phyloP scores from a whole-genome alignment of 192 early-diverging fungal genomes.

The Phycomyces blakesleeanus region DNA sequence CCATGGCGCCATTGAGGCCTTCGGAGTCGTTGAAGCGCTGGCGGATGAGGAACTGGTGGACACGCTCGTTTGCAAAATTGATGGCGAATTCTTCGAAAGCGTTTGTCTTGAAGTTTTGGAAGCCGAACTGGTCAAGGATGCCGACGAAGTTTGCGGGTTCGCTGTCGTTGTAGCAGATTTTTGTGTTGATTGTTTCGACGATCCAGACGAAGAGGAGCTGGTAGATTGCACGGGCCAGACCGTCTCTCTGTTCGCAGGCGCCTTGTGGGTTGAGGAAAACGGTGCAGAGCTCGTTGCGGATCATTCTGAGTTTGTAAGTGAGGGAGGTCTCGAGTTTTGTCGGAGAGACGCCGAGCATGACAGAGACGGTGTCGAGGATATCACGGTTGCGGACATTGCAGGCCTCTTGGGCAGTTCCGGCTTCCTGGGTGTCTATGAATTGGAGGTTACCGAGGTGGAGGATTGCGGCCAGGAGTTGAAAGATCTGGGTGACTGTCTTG shows the following conservation, averaged over 20 bases:
- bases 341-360: conserved; percentile 74
- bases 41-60: conserved; percentile 37
- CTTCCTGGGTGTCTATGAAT: conserved; percentile 61
- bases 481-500: conserved; percentile 75
- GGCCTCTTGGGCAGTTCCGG: conserved; percentile 65
- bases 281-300: conserved; percentile 82
- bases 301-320: conserved; percentile 80
- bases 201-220: conserved; percentile 85
- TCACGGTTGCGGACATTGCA: conserved; percentile 75
- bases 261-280: conserved; percentile 79
- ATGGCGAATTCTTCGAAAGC: conserved; percentile 49
- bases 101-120: conserved; percentile 45
- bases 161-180: conserved; percentile 36
- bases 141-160: conserved; percentile 60
- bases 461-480: conserved; percentile 82
- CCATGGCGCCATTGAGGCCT: conserved; percentile 41
- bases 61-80: conserved; percentile 48
- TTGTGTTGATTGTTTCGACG: conserved; percentile 72
- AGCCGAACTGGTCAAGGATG: conserved; percentile 59
- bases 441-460: conserved; percentile 85
- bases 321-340: conserved; percentile 67
- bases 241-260: conserved; percentile 76
- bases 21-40: conserved; percentile 51
- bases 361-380: conserved; percentile 67
- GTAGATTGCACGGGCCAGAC: conserved; percentile 80